phyloP scores from a whole-genome alignment of 2,329 filamentous ascomycete genomes.

The Monosporascus ibericus region DNA sequence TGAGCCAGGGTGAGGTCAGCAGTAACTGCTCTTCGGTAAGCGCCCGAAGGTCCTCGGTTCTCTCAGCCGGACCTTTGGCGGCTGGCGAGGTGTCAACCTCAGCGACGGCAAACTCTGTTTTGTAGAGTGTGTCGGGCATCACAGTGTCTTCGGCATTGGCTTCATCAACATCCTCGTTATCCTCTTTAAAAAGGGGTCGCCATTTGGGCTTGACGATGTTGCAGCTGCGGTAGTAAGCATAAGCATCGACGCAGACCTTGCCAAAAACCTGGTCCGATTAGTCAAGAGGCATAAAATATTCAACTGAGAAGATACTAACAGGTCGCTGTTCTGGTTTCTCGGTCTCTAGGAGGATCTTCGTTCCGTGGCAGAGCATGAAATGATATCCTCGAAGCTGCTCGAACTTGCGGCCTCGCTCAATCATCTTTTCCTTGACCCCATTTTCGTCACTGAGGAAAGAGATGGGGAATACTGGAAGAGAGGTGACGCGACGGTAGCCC shows the following conservation, averaged over 20 bases:
- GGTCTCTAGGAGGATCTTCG: constrained; percentile 22
- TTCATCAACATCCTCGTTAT: not conserved
- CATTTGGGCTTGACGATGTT: constrained; percentile 24
- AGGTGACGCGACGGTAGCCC: constrained; percentile 20
- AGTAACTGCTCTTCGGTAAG: constrained; percentile 30
- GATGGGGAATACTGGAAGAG: constrained; percentile 25
- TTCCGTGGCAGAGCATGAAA: constrained; percentile 22
- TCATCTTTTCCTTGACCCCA: constrained; percentile 17
- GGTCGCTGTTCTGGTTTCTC: constrained; percentile 19
- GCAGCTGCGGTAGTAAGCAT: constrained; percentile 28
- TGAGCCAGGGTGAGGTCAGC: constrained; percentile 30
- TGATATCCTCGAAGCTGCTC: constrained; percentile 28
- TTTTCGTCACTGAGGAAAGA: constrained; percentile 17
- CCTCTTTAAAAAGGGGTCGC: constrained; percentile 8
- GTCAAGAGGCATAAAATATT: not conserved
- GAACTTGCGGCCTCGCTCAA: constrained; percentile 27
- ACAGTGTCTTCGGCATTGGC: constrained; percentile 2
- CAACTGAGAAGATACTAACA: constrained; percentile 5
- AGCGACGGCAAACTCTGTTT: constrained; percentile 4
- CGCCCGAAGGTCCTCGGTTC: constrained; percentile 16
- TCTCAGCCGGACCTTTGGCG: constrained; percentile 5
- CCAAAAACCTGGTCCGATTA: constrained; percentile 14
- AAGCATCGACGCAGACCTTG: constrained; percentile 28
- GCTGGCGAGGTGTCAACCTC: constrained; percentile 1
- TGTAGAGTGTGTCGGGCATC: constrained; percentile 2